Evolutionary conservation across 768 basidiomycete genomes (phyloP), one percentile per base, ranked within the genome.

Genomic region (Xerocomus spinulosus): DNA sequence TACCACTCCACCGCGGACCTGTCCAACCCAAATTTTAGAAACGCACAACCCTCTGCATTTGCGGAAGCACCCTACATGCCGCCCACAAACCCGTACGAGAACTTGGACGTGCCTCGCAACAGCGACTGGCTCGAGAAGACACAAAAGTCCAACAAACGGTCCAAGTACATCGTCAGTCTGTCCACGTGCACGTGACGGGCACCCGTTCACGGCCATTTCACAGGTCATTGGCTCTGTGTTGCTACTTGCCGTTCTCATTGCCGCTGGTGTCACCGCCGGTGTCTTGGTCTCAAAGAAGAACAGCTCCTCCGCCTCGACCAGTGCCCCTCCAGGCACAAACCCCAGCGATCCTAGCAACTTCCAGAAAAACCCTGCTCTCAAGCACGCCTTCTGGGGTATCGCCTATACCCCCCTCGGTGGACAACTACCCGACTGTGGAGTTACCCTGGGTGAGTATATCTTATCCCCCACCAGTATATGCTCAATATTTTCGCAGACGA

Each of bases 321-420:
- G 42, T 14, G 56, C 26, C 0, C 63, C 61, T 13, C 0, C 20
- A 17, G 64, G 64, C 14, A 70, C 72, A 3, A 66, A 78, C 57
- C 70, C 78, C 9, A 80, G 74, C 55, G 87, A 94, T 65, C 90
- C 92, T 4, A 90, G 82, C 66, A 75, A 75, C 15, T 96, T 94
- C 67, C 65, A 68, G 17, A 86, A 83, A 68, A 78, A 94, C 64
- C 43, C 78, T 3, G 74, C 75, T 25, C 68, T 95, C 42, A 75
- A 83, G 52, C 80, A 87, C 54, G 75, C 81, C 1, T 89, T 96
- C 69, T 95, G 84, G 63, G 92, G 87, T 5, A 60, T 95, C 20
- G 92, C 92, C 0, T 95, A 95, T 66, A 92, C 90, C 1, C 92
- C 92, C 9, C 69, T 71, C 17, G 82, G 82, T 33, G 81, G 83